Evolutionary conservation across 345 rosid species (phyloP).

Genomic region (Eucalyptus decipiens): DNA sequence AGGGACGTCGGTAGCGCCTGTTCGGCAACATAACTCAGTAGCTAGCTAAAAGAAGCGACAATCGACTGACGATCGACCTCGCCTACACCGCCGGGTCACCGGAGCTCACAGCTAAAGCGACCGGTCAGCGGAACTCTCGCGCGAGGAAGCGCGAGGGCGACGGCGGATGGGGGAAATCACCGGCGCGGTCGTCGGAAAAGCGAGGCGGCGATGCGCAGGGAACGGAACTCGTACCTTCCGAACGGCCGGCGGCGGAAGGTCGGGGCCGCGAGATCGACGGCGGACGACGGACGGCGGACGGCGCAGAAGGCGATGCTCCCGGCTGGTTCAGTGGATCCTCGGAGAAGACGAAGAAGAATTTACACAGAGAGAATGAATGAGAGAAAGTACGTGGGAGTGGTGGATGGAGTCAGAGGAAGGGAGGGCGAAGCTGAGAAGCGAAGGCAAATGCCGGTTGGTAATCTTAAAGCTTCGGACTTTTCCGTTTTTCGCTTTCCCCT

Average conservation of each 20-base stretch:
- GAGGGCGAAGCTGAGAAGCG: not conserved
- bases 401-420: not conserved
- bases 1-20: not conserved
- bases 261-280: not conserved
- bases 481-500: rapidly evolving
- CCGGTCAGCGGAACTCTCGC: not conserved
- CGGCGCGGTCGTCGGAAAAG: not conserved
- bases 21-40: not conserved
- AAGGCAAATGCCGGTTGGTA: not conserved
- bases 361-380: not conserved
- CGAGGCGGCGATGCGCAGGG: not conserved
- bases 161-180: not conserved
- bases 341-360: not conserved
- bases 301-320: not conserved
- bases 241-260: not conserved
- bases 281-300: not conserved
- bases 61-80: not conserved
- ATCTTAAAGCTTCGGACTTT: not conserved
- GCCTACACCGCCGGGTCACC: not conserved
- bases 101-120: not conserved
- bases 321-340: not conserved
- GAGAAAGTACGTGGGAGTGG: not conserved
- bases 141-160: not conserved
- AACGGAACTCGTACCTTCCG: not conserved
- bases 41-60: not conserved